These are phyloP conservation scores for Rhodomyrtus tomentosa DNA, from an alignment of 345 rosid genomes.

Conservation along the genomic window DNA sequence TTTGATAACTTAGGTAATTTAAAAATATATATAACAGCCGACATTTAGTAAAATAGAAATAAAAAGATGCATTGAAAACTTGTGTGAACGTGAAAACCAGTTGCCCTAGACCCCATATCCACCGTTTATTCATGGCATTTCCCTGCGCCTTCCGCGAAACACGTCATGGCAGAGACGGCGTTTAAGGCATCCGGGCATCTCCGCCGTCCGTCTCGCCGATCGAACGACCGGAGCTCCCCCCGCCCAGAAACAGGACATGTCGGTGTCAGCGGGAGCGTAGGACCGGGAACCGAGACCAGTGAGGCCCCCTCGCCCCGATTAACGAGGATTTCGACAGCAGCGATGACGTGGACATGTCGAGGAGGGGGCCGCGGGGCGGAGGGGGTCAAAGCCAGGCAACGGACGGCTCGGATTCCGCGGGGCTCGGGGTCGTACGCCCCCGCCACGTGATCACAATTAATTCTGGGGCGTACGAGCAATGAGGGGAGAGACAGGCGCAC, in stretches of 20 bases:
- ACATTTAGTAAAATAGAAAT: not conserved
- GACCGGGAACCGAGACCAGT: conserved; percentile 4
- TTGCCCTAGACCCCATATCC: not conserved
- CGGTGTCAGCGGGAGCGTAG: conserved; percentile 50
- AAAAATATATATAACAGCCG: too few species aligned
- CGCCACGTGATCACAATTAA: not conserved
- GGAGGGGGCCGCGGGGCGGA: not conserved
- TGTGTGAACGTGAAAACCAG: not conserved
- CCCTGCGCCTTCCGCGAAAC: conserved; percentile 18
- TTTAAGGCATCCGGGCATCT: conserved; percentile 21
- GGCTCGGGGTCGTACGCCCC: not conserved
- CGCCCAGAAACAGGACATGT: conserved; percentile 35
- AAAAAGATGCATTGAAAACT: not conserved
- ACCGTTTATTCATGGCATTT: conserved; percentile 6
- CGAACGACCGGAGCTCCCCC: conserved; percentile 7
- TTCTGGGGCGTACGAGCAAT: not conserved
- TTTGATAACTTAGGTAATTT: too few species aligned
- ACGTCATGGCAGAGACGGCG: conserved; percentile 32
- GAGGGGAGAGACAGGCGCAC: not conserved
- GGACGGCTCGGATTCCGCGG: conserved; percentile 7
- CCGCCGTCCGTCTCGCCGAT: conserved; percentile 12
- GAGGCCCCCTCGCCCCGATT: not conserved
- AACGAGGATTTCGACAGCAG: not conserved
- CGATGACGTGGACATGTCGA: not conserved
- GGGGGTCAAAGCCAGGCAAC: not conserved